Base-by-base conservation (phyloP, 169 alveolate genomes). In the Babesia divergens region DNA sequence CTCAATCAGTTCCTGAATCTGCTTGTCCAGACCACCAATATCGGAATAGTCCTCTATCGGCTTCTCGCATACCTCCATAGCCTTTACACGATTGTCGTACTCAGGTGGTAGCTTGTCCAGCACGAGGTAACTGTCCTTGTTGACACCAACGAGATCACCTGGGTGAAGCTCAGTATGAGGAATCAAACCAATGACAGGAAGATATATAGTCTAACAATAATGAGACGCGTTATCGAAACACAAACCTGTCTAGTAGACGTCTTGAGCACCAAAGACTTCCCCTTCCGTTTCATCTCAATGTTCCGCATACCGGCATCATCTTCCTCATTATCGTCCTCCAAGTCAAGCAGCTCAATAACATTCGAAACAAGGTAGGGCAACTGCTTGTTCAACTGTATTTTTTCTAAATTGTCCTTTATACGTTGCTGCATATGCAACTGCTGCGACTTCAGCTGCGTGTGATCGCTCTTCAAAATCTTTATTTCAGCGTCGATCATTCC, bases 31-130 rank as follows among this genome's bases (percentile, higher is more conserved):
- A 2, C 99, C 99, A 37, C 99, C 93, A 59, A 98, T 95, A 92
- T 98, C 99, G 24, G 98, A 89, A 83, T 98, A 98, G 80, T 97
- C 98, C 83, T 98, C 99, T 6, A 97, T 95, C 24, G 99, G 99
- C 67, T 93, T 91, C 74, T 97, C 99, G 86, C 97, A 99, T 26
- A 98, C 98, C 90, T 98, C 99, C 99, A 97, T 97, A 14, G 99
- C 99, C 82, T 96, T 95, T 18, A 97, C 99, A 47, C 99, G 84
- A 31, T 97, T 94, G 84, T 98, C 99, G 77, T 97, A 97, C 74
- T 98, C 99, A 13, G 99, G 95, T 0, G 99, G 99, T n/a, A 98
- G 92, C 84, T 98, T 98, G 84, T 97, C 99, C 74, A 96, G 92
- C 29, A 98, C 96, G 76, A 98, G 92, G 83, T 95, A 97, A 46